Conservation (phyloP, 371 early-diverging fungal genomes). For the Mortierella sp. region DNA sequence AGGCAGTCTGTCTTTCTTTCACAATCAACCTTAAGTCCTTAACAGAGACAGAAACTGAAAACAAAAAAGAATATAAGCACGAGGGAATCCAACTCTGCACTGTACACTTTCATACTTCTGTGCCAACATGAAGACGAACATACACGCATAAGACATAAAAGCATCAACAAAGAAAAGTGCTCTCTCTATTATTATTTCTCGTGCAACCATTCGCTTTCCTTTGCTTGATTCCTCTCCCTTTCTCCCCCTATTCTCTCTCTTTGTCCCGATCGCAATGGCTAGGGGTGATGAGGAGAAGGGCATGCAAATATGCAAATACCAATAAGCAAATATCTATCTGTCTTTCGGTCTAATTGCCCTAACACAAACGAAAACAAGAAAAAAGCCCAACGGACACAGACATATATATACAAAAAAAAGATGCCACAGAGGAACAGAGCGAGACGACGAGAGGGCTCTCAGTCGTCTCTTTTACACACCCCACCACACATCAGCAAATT, state of each 20-base stretch:
- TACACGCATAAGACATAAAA: neutral
- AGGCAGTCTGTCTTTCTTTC: neutral
- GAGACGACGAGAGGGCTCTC: neutral
- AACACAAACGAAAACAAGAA: no score
- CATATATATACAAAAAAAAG: neutral
- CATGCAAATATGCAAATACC: neutral
- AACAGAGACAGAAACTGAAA: no score
- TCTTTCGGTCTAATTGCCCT: neutral
- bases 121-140: neutral
- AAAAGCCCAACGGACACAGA: neutral
- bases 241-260: neutral
- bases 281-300: no score
- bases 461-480: neutral
- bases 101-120: neutral
- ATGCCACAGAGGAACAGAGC: neutral
- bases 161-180: neutral
- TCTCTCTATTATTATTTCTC: neutral
- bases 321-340: no score
- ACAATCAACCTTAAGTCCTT: neutral
- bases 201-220: neutral
- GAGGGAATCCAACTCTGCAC: slow-evolving; percentile 8
- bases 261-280: no score
- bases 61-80: neutral
- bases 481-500: no score
- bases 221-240: neutral